These are phyloP conservation scores for Tieghemostelium lacteum DNA, from an alignment of 78 protist species.

Conservation along the genomic window DNA sequence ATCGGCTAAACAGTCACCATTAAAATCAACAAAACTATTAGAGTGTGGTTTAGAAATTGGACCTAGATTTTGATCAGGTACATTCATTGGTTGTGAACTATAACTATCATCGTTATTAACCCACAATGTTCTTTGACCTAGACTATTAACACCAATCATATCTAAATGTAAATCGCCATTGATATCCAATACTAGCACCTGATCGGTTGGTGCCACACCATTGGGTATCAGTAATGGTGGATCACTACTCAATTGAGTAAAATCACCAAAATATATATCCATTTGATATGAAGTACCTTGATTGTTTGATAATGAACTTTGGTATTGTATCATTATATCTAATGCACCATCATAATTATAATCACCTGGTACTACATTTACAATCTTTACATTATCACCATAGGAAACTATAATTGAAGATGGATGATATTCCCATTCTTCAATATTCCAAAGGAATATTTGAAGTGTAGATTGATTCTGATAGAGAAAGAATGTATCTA, in stretches of 20 bases:
- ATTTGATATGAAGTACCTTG: background rate
- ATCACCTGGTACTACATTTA: conserved; percentile 66
- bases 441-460: conserved; percentile 66
- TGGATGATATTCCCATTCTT: conserved; percentile 59
- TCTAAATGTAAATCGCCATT: conserved; percentile 72
- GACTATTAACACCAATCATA: conserved; percentile 12
- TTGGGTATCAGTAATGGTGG: background rate
- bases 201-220: conserved; percentile 8
- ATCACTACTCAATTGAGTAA: background rate
- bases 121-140: conserved; percentile 59
- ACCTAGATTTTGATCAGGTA: background rate
- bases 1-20: conserved; percentile 87
- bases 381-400: background rate
- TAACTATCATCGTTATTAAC: conserved; percentile 2
- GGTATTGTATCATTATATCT: conserved; percentile 62
- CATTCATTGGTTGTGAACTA: background rate
- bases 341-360: conserved; percentile 65
- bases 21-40: conserved; percentile 71
- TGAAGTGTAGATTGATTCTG: conserved; percentile 58
- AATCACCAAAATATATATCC: conserved; percentile 16
- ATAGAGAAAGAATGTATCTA: conserved; percentile 68
- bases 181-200: conserved; percentile 46
- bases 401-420: conserved; percentile 26
- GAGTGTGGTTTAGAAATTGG: conserved; percentile 30
- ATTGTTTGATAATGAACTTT: background rate